Evolutionary conservation across 2,329 filamentous ascomycete species (phyloP).

Genomic region (Penicillium digitatum): DNA sequence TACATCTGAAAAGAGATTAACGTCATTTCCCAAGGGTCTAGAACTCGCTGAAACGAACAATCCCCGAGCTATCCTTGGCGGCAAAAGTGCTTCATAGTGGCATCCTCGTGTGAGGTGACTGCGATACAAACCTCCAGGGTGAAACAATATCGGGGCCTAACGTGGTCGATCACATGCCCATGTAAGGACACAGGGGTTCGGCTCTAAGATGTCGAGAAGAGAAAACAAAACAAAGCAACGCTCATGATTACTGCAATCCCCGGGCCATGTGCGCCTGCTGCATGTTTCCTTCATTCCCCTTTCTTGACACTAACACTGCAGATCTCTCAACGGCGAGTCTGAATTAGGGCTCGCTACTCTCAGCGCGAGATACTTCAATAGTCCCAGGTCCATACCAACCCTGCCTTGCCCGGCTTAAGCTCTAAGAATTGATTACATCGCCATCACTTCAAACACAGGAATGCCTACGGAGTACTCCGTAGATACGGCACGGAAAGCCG

Average conservation of each 20-base stretch:
- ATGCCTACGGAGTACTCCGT: slow-evolving; percentile 12
- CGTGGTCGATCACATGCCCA: slow-evolving; percentile 26
- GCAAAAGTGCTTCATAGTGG: slow-evolving; percentile 15
- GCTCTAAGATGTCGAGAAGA: background rate
- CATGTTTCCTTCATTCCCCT: slow-evolving; percentile 10
- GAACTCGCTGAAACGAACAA: background rate
- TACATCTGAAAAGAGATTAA: background rate
- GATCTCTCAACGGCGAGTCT: slow-evolving; percentile 4
- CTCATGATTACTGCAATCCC: slow-evolving; percentile 10
- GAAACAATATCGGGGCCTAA: slow-evolving; percentile 23
- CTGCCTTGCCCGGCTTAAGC: slow-evolving; percentile 4
- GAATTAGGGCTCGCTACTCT: background rate
- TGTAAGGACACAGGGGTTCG: slow-evolving; percentile 5
- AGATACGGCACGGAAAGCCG: background rate
- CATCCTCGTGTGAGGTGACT: slow-evolving; percentile 18
- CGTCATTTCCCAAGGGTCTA: slow-evolving; percentile 13
- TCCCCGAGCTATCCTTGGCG: slow-evolving; percentile 4
- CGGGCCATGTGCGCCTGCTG: slow-evolving; percentile 13
- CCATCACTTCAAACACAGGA: slow-evolving; percentile 10
- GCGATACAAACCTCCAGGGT: slow-evolving; percentile 4
- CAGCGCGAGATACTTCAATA: background rate
- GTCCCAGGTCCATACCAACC: slow-evolving; percentile 16
- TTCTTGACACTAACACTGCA: background rate
- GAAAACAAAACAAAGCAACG: background rate
- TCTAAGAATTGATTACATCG: slow-evolving; percentile 11